phyloP scores from a whole-genome alignment of 2,329 filamentous ascomycete genomes.

The Sporothrix sp. region DNA sequence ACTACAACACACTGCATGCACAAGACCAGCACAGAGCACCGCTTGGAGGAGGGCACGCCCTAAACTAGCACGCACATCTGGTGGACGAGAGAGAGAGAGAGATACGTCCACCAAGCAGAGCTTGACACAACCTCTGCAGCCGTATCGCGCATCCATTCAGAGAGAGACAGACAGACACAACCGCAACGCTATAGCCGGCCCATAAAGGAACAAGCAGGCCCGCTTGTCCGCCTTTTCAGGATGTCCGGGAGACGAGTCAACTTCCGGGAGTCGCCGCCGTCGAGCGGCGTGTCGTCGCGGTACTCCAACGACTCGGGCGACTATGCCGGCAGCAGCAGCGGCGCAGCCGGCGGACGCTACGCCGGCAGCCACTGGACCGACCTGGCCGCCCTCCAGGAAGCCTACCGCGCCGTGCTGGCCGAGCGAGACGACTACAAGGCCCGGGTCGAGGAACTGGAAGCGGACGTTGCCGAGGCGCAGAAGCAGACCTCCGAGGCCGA shows the following conservation, averaged over 20 bases:
- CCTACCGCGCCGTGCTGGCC: constrained; percentile 18
- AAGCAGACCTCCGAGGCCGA: constrained; percentile 20
- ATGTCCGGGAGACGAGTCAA: constrained; percentile 24
- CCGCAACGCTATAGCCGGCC: background rate
- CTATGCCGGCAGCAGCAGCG: constrained; percentile 5
- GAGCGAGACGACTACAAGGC: constrained; percentile 21
- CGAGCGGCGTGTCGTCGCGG: constrained; percentile 22
- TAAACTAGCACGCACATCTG: constrained; percentile 6
- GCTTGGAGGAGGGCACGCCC: background rate
- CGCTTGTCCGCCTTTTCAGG: background rate
- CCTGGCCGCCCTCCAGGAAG: constrained; percentile 23
- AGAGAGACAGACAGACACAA: background rate
- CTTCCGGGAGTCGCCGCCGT: constrained; percentile 24
- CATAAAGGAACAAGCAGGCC: background rate
- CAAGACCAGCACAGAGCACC: background rate
- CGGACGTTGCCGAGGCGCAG: constrained; percentile 15
- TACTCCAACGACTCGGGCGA: constrained; percentile 24
- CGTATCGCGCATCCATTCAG: background rate
- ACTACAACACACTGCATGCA: constrained; percentile 9
- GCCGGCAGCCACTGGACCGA: constrained; percentile 20
- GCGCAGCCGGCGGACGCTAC: background rate
- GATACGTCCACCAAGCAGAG: constrained; percentile 1
- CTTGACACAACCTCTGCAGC: background rate
- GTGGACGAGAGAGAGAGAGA: background rate
- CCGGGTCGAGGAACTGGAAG: constrained; percentile 20